Evolutionary conservation across 106 monocot genomes (phyloP), one percentile per base, ranked within the genome.

Genomic region (Triglochin maritima): DNA sequence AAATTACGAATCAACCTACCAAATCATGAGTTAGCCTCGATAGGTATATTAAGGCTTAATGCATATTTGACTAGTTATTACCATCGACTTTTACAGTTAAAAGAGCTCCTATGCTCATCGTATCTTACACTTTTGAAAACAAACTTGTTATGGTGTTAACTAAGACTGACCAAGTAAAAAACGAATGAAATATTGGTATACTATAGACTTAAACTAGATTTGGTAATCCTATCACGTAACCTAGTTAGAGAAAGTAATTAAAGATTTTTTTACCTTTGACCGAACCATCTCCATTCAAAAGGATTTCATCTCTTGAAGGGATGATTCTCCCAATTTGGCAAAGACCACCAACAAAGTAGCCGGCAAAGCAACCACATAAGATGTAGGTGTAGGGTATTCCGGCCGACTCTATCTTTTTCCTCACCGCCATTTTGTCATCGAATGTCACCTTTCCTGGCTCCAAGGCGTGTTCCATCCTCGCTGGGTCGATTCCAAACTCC

Each of bases 401-500:
- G 11, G 86, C 77, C 2, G 69, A 82, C 64, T 83, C 77, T 13
- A 86, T 75, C 0, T 77, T 82, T 57, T 72, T 78, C 50, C 86
- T 82, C 60, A 86, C 74, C 4, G 49, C 55, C 86, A 86, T 80
- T 68, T 86, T 86, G 29, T 86, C 82, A 7, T 80, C 82, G 50
- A 86, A 86, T 3, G 69, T 46, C 57, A 78, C 80, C 42, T 70
- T 77, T 4, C 82, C 82, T 0, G 86, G 82, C 9, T 42, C 67
- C 17, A 78, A 48, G 10, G 86, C 86, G 47, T 80, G 67, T 5
- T 3, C 65, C 86, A 86, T 83, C 62, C 82, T 77, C 49, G 77
- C 65, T 7, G 86, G 80, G 61, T 86, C 86, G 2, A 41, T 83
- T 9, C 82, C 86, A 59, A 86, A 86, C 71, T 86, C 86, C 15